These are phyloP conservation scores for Globisporangium carolinianum DNA, from an alignment of 352 stramenopile genomes.

Conservation along the genomic window DNA sequence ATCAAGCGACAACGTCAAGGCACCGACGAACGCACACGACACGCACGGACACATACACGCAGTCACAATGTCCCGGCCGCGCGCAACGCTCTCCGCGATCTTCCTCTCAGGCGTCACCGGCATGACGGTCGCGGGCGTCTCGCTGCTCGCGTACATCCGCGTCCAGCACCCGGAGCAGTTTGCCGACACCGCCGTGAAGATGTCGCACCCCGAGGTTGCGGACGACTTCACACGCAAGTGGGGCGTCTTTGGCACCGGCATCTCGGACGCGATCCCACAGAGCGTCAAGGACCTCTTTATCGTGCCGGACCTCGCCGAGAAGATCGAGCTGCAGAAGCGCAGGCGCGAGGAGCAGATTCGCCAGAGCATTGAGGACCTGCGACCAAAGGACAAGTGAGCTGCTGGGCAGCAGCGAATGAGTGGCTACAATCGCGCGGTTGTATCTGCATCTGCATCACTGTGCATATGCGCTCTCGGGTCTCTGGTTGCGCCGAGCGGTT, in stretches of 20 bases:
- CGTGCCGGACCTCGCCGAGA: constrained; percentile 59
- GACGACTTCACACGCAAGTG: constrained; percentile 72
- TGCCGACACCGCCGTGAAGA: constrained; percentile 68
- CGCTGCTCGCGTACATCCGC: constrained; percentile 70
- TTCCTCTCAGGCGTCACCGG: constrained; percentile 71
- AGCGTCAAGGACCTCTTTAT: constrained; percentile 56
- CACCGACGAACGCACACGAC: too few species aligned
- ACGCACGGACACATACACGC: too few species aligned
- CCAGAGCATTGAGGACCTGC: constrained; percentile 65
- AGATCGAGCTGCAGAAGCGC: constrained; percentile 63
- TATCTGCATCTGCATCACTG: not conserved
- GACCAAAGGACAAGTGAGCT: constrained; percentile 58
- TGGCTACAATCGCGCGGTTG: too few species aligned
- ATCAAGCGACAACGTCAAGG: too few species aligned
- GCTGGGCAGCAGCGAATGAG: not conserved
- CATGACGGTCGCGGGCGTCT: constrained; percentile 80
- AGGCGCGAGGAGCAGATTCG: constrained; percentile 68
- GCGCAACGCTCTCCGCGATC: constrained; percentile 45
- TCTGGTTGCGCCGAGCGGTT: too few species aligned
- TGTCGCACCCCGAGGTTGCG: constrained; percentile 66
- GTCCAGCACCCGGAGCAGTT: constrained; percentile 83
- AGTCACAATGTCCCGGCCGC: constrained; percentile 21
- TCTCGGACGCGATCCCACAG: constrained; percentile 65
- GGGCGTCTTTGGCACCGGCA: constrained; percentile 77
- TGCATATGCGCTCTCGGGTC: too few species aligned